These are phyloP conservation scores for Diaporthe eres DNA, from an alignment of 2,329 filamentous ascomycete genomes.

Conservation along the genomic window DNA sequence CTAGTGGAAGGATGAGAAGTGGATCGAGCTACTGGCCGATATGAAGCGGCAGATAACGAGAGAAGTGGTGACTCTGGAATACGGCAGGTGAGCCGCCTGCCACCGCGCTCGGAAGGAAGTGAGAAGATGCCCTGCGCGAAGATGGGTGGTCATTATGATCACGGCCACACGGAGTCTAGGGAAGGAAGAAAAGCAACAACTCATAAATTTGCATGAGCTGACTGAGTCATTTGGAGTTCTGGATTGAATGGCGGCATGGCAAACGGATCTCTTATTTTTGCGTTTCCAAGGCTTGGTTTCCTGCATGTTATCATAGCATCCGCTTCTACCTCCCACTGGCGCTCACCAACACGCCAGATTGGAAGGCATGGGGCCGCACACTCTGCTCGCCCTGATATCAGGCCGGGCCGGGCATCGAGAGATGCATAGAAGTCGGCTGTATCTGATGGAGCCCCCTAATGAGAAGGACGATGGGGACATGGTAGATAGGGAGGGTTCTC, in stretches of 20 bases:
- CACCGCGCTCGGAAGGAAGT: neutral
- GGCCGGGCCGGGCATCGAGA: neutral
- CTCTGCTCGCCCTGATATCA: slow-evolving; percentile 5
- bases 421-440: slow-evolving; percentile 28
- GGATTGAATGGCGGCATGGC: slow-evolving; percentile 17
- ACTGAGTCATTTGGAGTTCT: slow-evolving; percentile 11
- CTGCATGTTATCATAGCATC: slow-evolving; percentile 17
- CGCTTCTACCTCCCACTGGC: neutral
- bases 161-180: slow-evolving; percentile 29
- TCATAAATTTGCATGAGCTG: slow-evolving; percentile 19
- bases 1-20: slow-evolving; percentile 47
- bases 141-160: neutral
- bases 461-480: slow-evolving; percentile 5
- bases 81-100: neutral
- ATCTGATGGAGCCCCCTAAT: slow-evolving; percentile 20
- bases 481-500: slow-evolving; percentile 28
- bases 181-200: slow-evolving; percentile 24
- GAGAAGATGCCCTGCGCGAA: neutral
- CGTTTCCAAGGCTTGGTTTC: slow-evolving; percentile 4
- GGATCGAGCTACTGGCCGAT: slow-evolving; percentile 48
- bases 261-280: slow-evolving; percentile 24
- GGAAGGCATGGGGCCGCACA: slow-evolving; percentile 13
- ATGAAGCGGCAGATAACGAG: slow-evolving; percentile 13
- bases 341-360: neutral
- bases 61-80: neutral